Evolutionary conservation across 306 rosid genomes (phyloP).

Genomic region (Phaseolus lunatus): DNA sequence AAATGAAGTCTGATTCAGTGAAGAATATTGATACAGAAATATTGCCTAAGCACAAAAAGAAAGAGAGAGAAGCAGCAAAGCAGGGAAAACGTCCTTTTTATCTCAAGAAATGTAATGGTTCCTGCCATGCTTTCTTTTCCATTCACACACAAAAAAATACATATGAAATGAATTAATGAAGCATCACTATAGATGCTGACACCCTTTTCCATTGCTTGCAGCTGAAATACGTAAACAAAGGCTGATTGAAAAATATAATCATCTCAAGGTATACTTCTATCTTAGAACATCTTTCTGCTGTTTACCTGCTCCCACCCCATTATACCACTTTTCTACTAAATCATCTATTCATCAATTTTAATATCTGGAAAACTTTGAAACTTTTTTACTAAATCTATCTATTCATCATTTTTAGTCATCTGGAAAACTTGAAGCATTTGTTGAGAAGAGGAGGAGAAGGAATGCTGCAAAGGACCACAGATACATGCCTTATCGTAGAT

Average conservation of each 20-base stretch:
- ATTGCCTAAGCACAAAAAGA: conserved; percentile 75
- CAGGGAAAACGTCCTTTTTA: conserved; percentile 77
- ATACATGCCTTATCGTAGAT: conserved; percentile 78
- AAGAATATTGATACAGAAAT: conserved; percentile 57
- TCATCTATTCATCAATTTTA: conserved; percentile 40
- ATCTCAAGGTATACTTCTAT: too few relatives aligned
- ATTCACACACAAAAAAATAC: conserved; percentile 7
- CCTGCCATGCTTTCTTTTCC: background rate
- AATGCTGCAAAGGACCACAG: conserved; percentile 84
- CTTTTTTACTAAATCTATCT: too few relatives aligned
- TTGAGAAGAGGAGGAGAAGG: conserved; percentile 80
- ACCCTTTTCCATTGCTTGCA: conserved; percentile 46
- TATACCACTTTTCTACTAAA: conserved; percentile 3
- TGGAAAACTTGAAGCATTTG: conserved; percentile 75
- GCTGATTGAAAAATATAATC: too few relatives aligned
- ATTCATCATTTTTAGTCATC: conserved; percentile 56
- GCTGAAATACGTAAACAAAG: conserved; percentile 76
- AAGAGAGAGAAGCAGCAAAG: conserved; percentile 80
- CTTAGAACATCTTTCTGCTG: background rate
- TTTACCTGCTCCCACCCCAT: background rate
- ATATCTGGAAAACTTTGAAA: conserved; percentile 82
- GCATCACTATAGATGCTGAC: conserved; percentile 36
- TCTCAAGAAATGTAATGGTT: conserved; percentile 66
- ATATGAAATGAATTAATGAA: conserved; percentile 7
- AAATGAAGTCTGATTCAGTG: conserved; percentile 56